phyloP scores from a whole-genome alignment of 139 green algal species.

The Pycnococcus provasolii region DNA sequence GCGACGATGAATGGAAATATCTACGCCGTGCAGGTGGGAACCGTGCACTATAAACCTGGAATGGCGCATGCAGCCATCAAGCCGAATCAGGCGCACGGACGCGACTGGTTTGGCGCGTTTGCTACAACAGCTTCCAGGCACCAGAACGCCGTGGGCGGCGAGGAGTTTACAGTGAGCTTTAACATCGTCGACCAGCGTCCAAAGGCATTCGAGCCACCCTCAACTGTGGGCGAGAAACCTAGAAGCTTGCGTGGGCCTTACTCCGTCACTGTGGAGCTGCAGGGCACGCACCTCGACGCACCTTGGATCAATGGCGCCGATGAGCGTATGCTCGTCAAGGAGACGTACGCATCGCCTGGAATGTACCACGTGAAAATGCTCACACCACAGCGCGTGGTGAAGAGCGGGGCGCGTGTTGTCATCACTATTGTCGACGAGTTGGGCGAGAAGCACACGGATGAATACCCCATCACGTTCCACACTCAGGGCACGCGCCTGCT shows the following conservation, averaged over 20 bases:
- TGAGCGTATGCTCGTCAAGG: conserved; percentile 53
- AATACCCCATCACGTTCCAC: conserved; percentile 87
- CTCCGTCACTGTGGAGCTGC: neutral
- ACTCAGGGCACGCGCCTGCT: conserved; percentile 79
- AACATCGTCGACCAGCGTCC: conserved; percentile 2
- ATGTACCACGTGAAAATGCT: conserved; percentile 62
- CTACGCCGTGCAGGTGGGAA: conserved; percentile 38
- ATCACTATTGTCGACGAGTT: conserved; percentile 54
- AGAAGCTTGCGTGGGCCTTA: neutral
- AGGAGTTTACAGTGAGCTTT: neutral
- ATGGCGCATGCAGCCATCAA: conserved; percentile 30
- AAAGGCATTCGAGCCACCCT: neutral
- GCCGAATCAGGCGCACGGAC: neutral
- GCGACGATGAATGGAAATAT: conserved; percentile 91
- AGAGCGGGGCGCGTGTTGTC: neutral
- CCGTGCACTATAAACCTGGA: conserved; percentile 59
- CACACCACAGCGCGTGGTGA: neutral
- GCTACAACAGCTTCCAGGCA: neutral
- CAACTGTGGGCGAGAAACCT: neutral
- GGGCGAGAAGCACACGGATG: conserved; percentile 53
- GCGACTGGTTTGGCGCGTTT: conserved; percentile 3
- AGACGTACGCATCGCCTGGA: conserved; percentile 53
- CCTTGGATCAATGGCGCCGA: neutral
- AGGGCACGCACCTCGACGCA: neutral
- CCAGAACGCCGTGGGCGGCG: neutral